Evolutionary conservation across 192 early-diverging fungal genomes (phyloP), one percentile per base, ranked within the genome.

Genomic region (Coemansia furcata): DNA sequence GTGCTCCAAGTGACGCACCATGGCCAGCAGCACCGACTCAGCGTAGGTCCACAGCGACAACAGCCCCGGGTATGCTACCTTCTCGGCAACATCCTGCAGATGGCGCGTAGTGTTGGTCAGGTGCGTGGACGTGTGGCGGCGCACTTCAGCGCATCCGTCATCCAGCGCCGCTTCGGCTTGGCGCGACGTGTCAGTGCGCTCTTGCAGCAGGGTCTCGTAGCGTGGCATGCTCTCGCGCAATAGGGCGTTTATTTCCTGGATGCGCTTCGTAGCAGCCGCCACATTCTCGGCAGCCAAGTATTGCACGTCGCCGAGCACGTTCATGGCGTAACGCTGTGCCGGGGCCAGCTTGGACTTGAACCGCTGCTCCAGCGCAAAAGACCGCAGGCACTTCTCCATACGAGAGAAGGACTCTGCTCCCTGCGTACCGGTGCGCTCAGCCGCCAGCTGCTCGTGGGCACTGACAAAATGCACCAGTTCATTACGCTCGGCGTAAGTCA

Each of bases 391-490:
- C 62, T 91, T 86, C 84, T 99, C 98, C 63, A 98, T 86, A 40
- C 85, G 78, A 19, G 86, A 76, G 82, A 99, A 98, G 2, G 73
- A 54, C 57, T 88, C 89, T 1, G 87, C 71, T 3, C 76, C 73
- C 2, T 55, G 60, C 23, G 65, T 58, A 14, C 66, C 77, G 30
- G 68, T 63, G 52, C 77, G 66, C 50, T 77, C 75, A 15, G 71
- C 71, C 11, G 73, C 72, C 35, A 78, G 72, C 66, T 73, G 71
- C 62, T 79, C 74, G 42, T 71, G 74, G 0, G 95, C 92, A 60
- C 91, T 89, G 59, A 99, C 95, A 87, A 99, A 99, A 74, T 99
- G 98, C 32, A 99, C 96, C 35, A 99, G 89, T 70, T 95, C 90
- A 55, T 91, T 88, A 46, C 89, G 88, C 78, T 97, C 88, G 36